phyloP scores from a whole-genome alignment of 768 basidiomycete genomes.

The Naganishia friedmannii region DNA sequence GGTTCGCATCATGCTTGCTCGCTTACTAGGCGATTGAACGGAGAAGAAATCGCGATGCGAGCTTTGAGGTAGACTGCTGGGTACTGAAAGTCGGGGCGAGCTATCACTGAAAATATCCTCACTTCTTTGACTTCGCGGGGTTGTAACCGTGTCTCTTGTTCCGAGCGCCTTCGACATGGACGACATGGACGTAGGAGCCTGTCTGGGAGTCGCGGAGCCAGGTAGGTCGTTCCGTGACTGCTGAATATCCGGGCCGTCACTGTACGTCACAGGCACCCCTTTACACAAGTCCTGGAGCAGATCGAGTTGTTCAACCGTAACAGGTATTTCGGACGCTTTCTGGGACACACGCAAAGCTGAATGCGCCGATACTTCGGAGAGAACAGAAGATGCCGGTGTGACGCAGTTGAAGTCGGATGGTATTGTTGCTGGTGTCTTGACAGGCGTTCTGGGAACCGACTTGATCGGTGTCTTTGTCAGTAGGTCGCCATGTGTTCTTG shows the following conservation, averaged over 20 bases:
- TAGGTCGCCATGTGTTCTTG: background rate
- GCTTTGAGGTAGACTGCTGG: conserved; percentile 8
- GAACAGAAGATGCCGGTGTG: background rate
- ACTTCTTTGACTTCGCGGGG: background rate
- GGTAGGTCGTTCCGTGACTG: background rate
- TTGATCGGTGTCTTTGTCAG: background rate
- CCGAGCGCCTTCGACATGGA: background rate
- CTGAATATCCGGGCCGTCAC: background rate
- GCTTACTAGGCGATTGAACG: conserved; percentile 4
- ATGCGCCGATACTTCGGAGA: background rate
- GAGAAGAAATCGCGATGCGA: background rate
- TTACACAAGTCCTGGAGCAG: background rate
- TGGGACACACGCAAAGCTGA: background rate
- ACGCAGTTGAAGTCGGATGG: background rate
- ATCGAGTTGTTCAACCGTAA: conserved; percentile 1
- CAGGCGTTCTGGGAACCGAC: background rate
- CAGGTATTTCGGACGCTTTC: background rate
- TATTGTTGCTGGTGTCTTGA: background rate
- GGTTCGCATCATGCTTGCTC: conserved; percentile 9
- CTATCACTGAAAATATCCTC: background rate
- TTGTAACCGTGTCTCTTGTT: background rate
- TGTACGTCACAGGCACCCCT: conserved; percentile 2
- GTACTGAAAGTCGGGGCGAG: background rate
- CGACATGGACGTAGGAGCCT: background rate
- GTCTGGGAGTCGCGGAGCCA: background rate